These are phyloP conservation scores for Fusarium sp. DNA, from an alignment of 2,329 filamentous ascomycete genomes.

Conservation along the genomic window DNA sequence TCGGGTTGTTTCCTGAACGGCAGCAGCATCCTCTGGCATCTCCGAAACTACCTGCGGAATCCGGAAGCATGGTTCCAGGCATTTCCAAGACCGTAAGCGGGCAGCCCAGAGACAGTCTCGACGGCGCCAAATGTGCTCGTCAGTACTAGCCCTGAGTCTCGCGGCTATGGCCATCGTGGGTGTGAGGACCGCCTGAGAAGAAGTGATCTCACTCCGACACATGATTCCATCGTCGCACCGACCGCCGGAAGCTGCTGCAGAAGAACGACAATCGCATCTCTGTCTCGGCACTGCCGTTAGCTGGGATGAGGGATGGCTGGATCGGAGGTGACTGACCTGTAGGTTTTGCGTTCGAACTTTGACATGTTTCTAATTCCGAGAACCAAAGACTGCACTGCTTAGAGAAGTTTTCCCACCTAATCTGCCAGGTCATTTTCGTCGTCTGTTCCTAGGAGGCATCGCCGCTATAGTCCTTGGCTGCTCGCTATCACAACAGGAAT, in stretches of 20 bases:
- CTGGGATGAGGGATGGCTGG: conserved; percentile 1
- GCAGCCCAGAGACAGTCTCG: no score
- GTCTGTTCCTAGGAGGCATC: neutral
- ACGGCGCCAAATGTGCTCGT: rapidly evolving
- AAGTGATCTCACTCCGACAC: neutral
- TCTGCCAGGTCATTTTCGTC: rapidly evolving
- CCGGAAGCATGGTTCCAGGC: rapidly evolving
- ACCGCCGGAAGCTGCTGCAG: neutral
- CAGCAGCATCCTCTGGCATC: neutral
- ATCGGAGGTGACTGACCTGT: conserved; percentile 63
- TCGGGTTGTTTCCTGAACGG: neutral
- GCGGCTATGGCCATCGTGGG: rapidly evolving
- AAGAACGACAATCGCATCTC: rapidly evolving
- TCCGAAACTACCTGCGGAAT: rapidly evolving
- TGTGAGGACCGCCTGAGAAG: neutral
- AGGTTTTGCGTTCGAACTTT: conserved; percentile 95
- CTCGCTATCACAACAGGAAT: conserved; percentile 88
- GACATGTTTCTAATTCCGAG: conserved; percentile 99
- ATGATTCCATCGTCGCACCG: rapidly evolving
- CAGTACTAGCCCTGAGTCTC: rapidly evolving
- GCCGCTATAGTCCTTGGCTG: neutral
- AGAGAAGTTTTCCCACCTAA: rapidly evolving
- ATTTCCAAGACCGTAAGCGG: neutral
- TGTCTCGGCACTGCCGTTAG: neutral
- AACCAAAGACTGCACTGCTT: conserved; percentile 74